Evolutionary conservation across 2,329 filamentous ascomycete species (phyloP).

Genomic region (Didymellaceae sp.): DNA sequence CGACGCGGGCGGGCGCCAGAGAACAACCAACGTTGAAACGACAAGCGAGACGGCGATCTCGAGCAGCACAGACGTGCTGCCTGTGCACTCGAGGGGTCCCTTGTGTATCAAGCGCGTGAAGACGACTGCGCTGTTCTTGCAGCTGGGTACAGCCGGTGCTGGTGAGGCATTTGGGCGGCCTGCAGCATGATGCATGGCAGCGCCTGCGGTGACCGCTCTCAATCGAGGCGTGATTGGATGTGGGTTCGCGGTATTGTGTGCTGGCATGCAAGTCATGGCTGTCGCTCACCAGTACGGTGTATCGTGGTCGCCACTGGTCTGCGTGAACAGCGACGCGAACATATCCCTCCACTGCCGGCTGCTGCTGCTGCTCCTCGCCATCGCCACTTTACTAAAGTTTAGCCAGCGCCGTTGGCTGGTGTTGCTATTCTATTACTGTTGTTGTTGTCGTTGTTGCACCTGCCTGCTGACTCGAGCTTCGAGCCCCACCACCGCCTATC

Average conservation of each 20-base stretch:
- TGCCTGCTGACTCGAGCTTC: constrained; percentile 8
- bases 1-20: constrained; percentile 5
- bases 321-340: constrained; percentile 7
- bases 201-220: constrained; percentile 2
- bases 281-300: neutral
- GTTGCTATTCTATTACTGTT: neutral
- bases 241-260: constrained; percentile 17
- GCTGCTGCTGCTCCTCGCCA: neutral
- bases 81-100: neutral
- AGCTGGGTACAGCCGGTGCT: neutral
- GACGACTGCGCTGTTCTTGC: neutral
- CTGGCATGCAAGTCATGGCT: constrained; percentile 8
- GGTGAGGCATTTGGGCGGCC: constrained; percentile 30
- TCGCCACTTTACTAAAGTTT: neutral
- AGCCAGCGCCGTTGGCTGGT: constrained; percentile 1
- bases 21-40: neutral
- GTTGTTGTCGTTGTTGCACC: constrained; percentile 1
- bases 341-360: neutral
- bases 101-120: neutral
- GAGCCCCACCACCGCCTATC: constrained; percentile 1
- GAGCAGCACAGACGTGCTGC: neutral
- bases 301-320: constrained; percentile 1
- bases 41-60: constrained; percentile 1
- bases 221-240: constrained; percentile 21
- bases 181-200: constrained; percentile 20